Evolutionary conservation across 2,329 filamentous ascomycete genomes (phyloP), one percentile per base, ranked within the genome.

Genomic region (Cadophora sp.): DNA sequence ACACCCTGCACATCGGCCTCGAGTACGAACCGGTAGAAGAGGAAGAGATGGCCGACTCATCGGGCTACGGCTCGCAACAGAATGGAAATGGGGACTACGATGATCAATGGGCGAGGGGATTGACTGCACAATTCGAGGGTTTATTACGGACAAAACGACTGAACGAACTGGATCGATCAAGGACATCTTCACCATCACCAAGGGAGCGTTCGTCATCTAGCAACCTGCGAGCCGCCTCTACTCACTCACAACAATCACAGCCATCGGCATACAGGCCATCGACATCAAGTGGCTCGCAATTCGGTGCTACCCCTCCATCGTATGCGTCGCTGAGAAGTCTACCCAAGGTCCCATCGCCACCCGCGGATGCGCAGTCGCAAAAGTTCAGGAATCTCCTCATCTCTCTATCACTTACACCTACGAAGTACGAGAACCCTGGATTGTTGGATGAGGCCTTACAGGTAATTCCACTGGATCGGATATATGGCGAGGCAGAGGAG

Each of bases 371-470:
- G 65, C 84, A 86, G 24, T 92, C 91, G 0, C 85, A 92, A 69
- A 92, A 92, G 74, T 94, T 94, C 75, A 87, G 91, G 74, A 97
- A 91, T 80, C 87, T 97, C 69, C 86, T 98, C 55, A 87, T 97
- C 73, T 93, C 92, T 24, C 82, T 98, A 24, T 97, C 95, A 19
- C 86, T 92, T 68, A 97, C 94, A 56, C 96, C 96, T 22, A 92
- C 91, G 24, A 96, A 95, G 79, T 99, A 97, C 82, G 96, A 99
- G 80, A 98, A 99, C 79, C 95, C 96, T 0, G 96, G 96, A 43
- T 83, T 98, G 12, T 83, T 99, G 63, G 96, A 99, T 78, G 95
- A 98, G 79, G 96, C 95, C 4, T 83, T 99, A 22, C 89, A 92
- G 70, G 89, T 89, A 46, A 93, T 99, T 60, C 95, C 95, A 0